A percentile compares a stretch with the other conserved stretches of the same genome.
These are phyloP conservation scores for Aspergillus alliaceus DNA, from an alignment of 2,329 filamentous ascomycete species.

Conservation along the genomic window DNA sequence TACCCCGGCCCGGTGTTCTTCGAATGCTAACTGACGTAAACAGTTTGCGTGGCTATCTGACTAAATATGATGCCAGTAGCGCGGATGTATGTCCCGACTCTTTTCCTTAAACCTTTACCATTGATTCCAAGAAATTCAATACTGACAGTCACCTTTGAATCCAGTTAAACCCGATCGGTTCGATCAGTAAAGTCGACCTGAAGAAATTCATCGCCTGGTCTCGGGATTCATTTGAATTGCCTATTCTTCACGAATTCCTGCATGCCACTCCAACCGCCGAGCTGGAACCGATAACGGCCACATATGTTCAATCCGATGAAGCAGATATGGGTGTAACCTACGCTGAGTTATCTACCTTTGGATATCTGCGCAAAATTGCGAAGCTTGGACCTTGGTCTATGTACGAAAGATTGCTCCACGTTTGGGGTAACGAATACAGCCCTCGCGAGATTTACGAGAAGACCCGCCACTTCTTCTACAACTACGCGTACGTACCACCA, in stretches of 20 bases:
- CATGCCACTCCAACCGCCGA: slow-evolving; percentile 63
- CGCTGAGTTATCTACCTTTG: slow-evolving; percentile 54
- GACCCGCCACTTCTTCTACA: slow-evolving; percentile 44
- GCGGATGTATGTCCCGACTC: slow-evolving; percentile 50
- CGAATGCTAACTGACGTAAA: slow-evolving; percentile 34
- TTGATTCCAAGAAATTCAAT: background rate
- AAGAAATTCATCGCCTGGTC: slow-evolving; percentile 72
- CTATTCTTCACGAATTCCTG: slow-evolving; percentile 66
- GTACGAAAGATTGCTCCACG: slow-evolving; percentile 53
- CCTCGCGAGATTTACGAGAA: slow-evolving; percentile 50
- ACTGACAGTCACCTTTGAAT: slow-evolving; percentile 1
- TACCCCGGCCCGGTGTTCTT: background rate
- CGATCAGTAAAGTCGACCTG: slow-evolving; percentile 65
- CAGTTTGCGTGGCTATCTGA: slow-evolving; percentile 56
- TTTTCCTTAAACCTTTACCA: background rate
- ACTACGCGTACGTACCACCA: no score
- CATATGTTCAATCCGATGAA: slow-evolving; percentile 61
- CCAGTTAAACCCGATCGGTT: slow-evolving; percentile 42
- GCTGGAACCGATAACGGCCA: slow-evolving; percentile 64
- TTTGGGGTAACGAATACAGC: slow-evolving; percentile 45
- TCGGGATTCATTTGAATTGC: slow-evolving; percentile 58
- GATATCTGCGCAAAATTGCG: slow-evolving; percentile 55
- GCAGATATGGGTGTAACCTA: slow-evolving; percentile 57
- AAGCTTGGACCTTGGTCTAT: slow-evolving; percentile 57
- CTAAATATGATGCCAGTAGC: slow-evolving; percentile 66